A percentile compares a stretch with the other conserved stretches of the same genome.
Evolutionary conservation across 805 yeast genomes (phyloP).

Genomic region (Pichia membranifaciens): DNA sequence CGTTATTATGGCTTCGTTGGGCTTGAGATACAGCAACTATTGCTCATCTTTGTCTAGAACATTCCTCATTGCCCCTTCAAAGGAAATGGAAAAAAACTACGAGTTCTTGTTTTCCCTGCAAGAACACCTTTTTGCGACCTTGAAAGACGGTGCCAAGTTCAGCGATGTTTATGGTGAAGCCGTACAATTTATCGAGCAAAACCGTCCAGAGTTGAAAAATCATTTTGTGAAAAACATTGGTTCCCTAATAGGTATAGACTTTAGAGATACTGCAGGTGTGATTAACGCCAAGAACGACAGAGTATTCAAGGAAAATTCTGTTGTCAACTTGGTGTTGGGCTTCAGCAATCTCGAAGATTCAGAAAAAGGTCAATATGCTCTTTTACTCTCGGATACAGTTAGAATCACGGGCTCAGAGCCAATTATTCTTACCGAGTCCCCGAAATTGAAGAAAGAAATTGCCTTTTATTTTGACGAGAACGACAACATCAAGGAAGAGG

Average conservation of each 20-base stretch:
- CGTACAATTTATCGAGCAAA: slow-evolving; percentile 50
- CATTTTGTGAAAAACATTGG: slow-evolving; percentile 78
- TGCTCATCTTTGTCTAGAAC: slow-evolving; percentile 87
- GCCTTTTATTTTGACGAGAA: slow-evolving; percentile 74
- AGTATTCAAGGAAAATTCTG: slow-evolving; percentile 61
- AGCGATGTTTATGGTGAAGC: slow-evolving; percentile 62
- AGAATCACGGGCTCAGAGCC: slow-evolving; percentile 61
- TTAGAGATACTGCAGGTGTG: slow-evolving; percentile 71
- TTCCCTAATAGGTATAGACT: slow-evolving; percentile 84
- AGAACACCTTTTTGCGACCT: slow-evolving; percentile 48
- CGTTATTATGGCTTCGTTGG: slow-evolving; percentile 76
- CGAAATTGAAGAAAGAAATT: slow-evolving; percentile 66
- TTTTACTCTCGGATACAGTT: slow-evolving; percentile 76
- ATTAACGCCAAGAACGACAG: slow-evolving; percentile 69
- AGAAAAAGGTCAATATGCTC: slow-evolving; percentile 56
- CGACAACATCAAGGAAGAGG: slow-evolving; percentile 21
- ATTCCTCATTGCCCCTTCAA: slow-evolving; percentile 82
- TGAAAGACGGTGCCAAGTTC: slow-evolving; percentile 67
- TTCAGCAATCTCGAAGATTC: slow-evolving; percentile 55
- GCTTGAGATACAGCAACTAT: slow-evolving; percentile 81
- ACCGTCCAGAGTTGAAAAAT: slow-evolving; percentile 58
- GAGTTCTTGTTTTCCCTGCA: slow-evolving; percentile 70
- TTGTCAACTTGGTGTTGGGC: slow-evolving; percentile 72
- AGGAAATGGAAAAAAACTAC: slow-evolving; percentile 71
- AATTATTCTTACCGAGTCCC: slow-evolving; percentile 62